Evolutionary conservation across 176 grass and related monocot genomes (phyloP).

Genomic region (Zoysia pacifica): DNA sequence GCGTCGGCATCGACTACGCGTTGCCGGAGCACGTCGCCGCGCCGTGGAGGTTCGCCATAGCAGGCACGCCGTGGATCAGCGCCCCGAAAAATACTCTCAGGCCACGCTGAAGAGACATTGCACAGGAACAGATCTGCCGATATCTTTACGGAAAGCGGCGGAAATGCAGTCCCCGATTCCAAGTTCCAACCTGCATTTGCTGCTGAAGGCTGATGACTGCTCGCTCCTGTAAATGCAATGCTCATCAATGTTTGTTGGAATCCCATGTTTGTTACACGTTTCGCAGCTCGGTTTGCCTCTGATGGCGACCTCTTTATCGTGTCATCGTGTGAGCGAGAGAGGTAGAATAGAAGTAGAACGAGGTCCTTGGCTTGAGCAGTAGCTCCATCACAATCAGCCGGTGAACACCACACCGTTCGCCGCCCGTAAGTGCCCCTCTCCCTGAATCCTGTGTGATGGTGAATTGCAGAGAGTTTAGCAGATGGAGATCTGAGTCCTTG

Average conservation of each 20-base stretch:
- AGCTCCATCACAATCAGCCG: not conserved
- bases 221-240: constrained; percentile 1
- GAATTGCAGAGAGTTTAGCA: too few relatives aligned
- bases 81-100: constrained; percentile 75
- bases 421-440: too few relatives aligned
- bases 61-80: constrained; percentile 79
- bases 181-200: not conserved
- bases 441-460: too few relatives aligned
- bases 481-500: too few relatives aligned
- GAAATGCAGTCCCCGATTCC: not conserved
- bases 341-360: not conserved
- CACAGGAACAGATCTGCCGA: not conserved
- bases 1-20: constrained; percentile 82
- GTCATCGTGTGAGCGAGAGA: not conserved
- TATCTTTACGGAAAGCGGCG: not conserved
- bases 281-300: not conserved
- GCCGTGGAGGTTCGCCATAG: constrained; percentile 79
- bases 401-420: too few relatives aligned
- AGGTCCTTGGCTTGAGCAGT: not conserved
- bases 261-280: not conserved
- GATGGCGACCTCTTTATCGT: not conserved
- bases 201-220: not conserved
- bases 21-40: constrained; percentile 64
- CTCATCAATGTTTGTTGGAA: too few relatives aligned
- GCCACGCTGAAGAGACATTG: constrained; percentile 18